phyloP scores from a whole-genome alignment of 495 filamentous ascomycete species.

The Talaromyces liani region DNA sequence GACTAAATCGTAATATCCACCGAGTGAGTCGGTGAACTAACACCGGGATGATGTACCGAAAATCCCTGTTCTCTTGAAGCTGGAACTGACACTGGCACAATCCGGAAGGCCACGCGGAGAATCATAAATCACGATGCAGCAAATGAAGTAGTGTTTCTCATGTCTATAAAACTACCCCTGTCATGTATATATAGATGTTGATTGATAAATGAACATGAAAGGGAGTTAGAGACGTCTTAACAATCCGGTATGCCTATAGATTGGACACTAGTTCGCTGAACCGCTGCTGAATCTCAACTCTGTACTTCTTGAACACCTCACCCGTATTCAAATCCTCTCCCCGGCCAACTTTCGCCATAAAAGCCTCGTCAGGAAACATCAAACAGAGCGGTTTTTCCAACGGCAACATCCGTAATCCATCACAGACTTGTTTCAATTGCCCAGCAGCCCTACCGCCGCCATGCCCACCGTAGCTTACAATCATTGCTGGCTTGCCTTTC shows the following conservation, averaged over 20 bases:
- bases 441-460: constrained; percentile 39
- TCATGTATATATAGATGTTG: too few relatives aligned
- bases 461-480: constrained; percentile 48
- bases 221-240: not conserved
- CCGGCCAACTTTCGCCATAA: not conserved
- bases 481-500: constrained; percentile 48
- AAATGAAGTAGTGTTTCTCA: too few relatives aligned
- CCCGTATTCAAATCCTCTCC: not conserved
- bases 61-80: too few relatives aligned
- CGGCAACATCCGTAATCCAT: constrained; percentile 17
- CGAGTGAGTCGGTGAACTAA: too few relatives aligned
- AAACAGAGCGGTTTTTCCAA: constrained; percentile 11
- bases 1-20: too few relatives aligned
- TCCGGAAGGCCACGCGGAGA: too few relatives aligned
- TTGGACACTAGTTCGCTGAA: not conserved
- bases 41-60: too few relatives aligned
- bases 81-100: too few relatives aligned
- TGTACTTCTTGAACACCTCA: not conserved
- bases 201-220: not conserved
- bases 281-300: not conserved
- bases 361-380: constrained; percentile 14
- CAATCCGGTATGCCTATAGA: not conserved
- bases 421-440: constrained; percentile 23
- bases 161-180: too few relatives aligned
- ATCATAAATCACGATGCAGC: too few relatives aligned